Evolutionary conservation across 345 rosid species (phyloP).

Genomic region (Aurinia saxatilis): DNA sequence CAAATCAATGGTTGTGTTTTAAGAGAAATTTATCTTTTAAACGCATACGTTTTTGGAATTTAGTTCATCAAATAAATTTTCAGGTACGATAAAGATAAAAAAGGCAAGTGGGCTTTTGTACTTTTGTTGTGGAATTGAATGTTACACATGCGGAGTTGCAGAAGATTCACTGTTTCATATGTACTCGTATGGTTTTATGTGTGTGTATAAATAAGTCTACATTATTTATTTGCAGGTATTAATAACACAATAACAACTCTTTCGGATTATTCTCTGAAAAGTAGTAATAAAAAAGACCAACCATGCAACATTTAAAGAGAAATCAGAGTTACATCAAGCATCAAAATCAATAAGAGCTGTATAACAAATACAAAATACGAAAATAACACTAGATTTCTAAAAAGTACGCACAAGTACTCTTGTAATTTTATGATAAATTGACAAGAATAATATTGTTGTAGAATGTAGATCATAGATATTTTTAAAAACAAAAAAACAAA

Average conservation of each 20-base stretch:
- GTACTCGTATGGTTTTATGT: background rate
- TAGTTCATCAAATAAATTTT: conserved; percentile 12
- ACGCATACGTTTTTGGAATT: conserved; percentile 18
- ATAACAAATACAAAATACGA: too few species aligned
- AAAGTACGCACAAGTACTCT: too few species aligned
- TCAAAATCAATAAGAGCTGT: too few species aligned
- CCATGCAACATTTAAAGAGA: background rate
- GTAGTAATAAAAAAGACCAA: conserved; percentile 6
- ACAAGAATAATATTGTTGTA: too few species aligned
- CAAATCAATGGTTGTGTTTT: background rate
- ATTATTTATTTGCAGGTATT: conserved; percentile 11
- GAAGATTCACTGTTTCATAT: conserved; percentile 22
- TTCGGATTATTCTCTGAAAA: background rate
- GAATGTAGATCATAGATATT: too few species aligned
- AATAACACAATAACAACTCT: background rate
- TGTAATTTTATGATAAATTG: too few species aligned
- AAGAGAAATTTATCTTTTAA: background rate
- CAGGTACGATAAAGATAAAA: conserved; percentile 12
- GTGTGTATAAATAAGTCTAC: background rate
- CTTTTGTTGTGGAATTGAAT: conserved; percentile 19
- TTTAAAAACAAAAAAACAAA: too few species aligned
- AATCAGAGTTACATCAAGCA: background rate
- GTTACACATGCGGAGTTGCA: conserved; percentile 19
- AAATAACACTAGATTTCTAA: too few species aligned
- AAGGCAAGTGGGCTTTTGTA: conserved; percentile 25